A percentile compares a stretch with the other conserved stretches of the same genome.
phyloP scores from a whole-genome alignment of 352 stramenopile genomes.

The Pelagophyceae sp. region DNA sequence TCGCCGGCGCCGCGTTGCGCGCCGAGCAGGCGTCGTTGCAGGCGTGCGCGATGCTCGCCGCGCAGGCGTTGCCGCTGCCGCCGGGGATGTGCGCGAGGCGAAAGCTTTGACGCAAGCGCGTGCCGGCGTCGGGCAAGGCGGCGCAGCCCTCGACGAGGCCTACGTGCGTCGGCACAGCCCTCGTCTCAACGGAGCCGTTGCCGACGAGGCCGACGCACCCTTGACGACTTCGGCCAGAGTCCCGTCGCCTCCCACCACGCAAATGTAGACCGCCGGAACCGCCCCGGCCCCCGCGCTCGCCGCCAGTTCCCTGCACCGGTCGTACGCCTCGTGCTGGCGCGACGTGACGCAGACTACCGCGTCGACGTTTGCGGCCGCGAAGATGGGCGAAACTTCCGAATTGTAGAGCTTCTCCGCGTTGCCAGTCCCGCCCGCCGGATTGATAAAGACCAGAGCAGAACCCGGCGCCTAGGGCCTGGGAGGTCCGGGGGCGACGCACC shows the following conservation, averaged over 20 bases:
- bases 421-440: conserved; percentile 6
- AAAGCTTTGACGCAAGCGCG: neutral
- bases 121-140: neutral
- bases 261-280: too few relatives aligned
- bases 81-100: neutral
- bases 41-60: neutral
- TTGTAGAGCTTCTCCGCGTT: neutral
- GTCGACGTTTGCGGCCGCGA: neutral
- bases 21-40: neutral
- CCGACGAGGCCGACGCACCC: conserved; percentile 4
- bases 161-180: neutral
- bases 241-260: conserved; percentile 15
- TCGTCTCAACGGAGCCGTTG: neutral
- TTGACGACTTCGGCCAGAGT: conserved; percentile 10
- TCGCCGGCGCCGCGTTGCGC: too few relatives aligned
- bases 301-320: neutral
- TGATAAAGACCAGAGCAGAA: conserved; percentile 1
- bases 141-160: neutral
- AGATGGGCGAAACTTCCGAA: neutral
- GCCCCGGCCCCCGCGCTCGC: neutral
- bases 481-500: too few relatives aligned
- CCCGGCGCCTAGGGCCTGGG: neutral
- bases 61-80: conserved; percentile 11
- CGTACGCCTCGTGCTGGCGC: neutral
- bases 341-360: neutral